Evolutionary conservation across 1,139 yeast genomes (phyloP).

Genomic region (Sporopachydermia cereana): DNA sequence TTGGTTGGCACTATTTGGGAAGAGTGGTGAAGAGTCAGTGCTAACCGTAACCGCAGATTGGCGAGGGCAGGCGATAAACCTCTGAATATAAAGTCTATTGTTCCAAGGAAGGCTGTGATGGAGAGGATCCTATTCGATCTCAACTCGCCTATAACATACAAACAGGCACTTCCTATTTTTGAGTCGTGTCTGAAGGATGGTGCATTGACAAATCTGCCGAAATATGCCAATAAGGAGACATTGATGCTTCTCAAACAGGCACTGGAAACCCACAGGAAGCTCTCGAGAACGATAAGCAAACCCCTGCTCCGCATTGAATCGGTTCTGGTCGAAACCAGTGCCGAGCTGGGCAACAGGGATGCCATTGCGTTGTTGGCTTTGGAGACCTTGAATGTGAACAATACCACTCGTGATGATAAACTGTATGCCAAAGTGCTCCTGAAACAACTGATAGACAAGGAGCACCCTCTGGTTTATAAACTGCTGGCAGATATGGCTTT

Average conservation of each 20-base stretch:
- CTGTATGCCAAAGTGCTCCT: neutral
- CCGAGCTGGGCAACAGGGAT: conserved; percentile 1
- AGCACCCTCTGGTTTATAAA: neutral
- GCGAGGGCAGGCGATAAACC: neutral
- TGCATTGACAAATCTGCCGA: neutral
- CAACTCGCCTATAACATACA: conserved; percentile 3
- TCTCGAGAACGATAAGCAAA: conserved; percentile 1
- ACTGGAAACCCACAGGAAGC: conserved; percentile 2
- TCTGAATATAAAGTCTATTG: neutral
- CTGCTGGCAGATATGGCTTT: conserved; percentile 1
- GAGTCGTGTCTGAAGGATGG: neutral
- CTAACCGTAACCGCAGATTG: too few species aligned
- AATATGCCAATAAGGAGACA: conserved; percentile 1
- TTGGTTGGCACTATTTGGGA: too few species aligned
- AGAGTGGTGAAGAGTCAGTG: too few species aligned
- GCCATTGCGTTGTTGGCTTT: neutral
- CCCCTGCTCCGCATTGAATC: neutral
- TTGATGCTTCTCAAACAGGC: conserved; percentile 1
- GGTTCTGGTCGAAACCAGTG: neutral
- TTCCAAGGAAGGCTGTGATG: conserved; percentile 1
- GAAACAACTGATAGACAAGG: conserved; percentile 2
- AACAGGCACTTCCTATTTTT: conserved; percentile 1
- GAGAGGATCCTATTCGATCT: conserved; percentile 1
- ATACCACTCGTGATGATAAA: neutral
- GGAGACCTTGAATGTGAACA: neutral